These are phyloP conservation scores for Crotalaria pallida DNA, from an alignment of 306 rosid species.

Conservation along the genomic window DNA sequence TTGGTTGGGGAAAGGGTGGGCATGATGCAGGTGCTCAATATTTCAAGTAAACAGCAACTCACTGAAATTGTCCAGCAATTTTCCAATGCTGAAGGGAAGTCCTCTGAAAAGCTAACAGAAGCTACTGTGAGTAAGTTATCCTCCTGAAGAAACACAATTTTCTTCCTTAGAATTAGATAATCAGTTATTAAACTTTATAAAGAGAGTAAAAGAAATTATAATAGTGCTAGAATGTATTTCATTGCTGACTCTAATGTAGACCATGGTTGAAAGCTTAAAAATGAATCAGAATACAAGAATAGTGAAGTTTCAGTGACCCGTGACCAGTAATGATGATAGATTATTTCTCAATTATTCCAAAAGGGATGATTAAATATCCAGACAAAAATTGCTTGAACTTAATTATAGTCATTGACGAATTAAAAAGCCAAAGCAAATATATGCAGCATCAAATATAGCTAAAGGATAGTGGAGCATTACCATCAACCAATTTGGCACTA, in stretches of 20 bases:
- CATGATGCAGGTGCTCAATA: constrained; percentile 11
- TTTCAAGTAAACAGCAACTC: constrained; percentile 31
- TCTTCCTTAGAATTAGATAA: neutral
- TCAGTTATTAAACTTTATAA: neutral
- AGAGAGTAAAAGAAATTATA: neutral
- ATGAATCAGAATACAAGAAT: constrained; percentile 13
- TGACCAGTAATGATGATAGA: neutral
- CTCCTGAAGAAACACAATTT: constrained; percentile 40
- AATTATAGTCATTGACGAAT: neutral
- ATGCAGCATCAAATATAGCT: constrained; percentile 1
- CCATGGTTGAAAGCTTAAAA: neutral
- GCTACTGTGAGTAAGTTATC: constrained; percentile 69
- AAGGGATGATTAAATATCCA: constrained; percentile 3
- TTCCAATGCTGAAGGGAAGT: constrained; percentile 51
- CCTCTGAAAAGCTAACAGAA: constrained; percentile 66
- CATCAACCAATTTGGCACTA: constrained; percentile 73
- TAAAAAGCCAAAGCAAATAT: neutral
- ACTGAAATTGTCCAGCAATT: constrained; percentile 69
- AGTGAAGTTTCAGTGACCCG: constrained; percentile 6
- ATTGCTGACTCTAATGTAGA: constrained; percentile 3
- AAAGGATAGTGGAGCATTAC: constrained; percentile 37
- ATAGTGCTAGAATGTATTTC: neutral
- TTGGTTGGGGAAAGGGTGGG: neutral
- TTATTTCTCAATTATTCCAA: constrained; percentile 2
- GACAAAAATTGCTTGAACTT: neutral